phyloP scores from a whole-genome alignment of 441 rosid species.

The Aleurites moluccanus region DNA sequence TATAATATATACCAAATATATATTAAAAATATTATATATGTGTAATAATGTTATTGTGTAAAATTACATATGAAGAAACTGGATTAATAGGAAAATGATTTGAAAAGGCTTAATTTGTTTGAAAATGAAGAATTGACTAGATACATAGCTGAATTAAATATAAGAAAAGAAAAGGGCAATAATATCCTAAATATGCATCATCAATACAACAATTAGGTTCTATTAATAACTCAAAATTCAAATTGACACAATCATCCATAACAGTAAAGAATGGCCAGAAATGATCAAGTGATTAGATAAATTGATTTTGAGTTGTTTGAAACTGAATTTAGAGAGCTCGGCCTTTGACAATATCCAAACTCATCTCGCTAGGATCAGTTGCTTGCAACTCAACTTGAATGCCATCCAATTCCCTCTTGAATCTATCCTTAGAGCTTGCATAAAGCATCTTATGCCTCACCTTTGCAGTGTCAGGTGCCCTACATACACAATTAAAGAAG shows the following conservation, averaged over 20 bases:
- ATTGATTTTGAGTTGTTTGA: background rate
- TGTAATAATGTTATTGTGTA: no score
- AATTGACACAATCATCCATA: background rate
- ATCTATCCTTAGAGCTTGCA: constrained; percentile 66
- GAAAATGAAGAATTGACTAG: background rate
- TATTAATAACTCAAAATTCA: background rate
- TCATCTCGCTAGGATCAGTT: constrained; percentile 70
- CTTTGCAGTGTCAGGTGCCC: constrained; percentile 60
- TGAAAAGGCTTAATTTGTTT: no score
- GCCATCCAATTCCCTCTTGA: constrained; percentile 71
- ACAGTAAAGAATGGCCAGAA: background rate
- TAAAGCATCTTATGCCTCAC: constrained; percentile 72
- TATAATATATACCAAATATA: no score
- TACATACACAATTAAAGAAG: background rate
- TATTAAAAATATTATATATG: no score
- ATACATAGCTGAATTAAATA: background rate
- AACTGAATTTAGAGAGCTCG: constrained; percentile 36
- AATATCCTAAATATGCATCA: background rate
- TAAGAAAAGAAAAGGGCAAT: background rate
- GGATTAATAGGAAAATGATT: no score
- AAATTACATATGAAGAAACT: no score
- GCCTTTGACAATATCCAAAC: constrained; percentile 55
- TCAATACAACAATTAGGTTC: background rate
- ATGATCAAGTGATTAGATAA: background rate
- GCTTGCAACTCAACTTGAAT: constrained; percentile 76